A percentile compares a stretch with the other conserved stretches of the same genome.
Evolutionary conservation across 495 filamentous ascomycete genomes (phyloP).

Genomic region (Tuber umbilicatum): DNA sequence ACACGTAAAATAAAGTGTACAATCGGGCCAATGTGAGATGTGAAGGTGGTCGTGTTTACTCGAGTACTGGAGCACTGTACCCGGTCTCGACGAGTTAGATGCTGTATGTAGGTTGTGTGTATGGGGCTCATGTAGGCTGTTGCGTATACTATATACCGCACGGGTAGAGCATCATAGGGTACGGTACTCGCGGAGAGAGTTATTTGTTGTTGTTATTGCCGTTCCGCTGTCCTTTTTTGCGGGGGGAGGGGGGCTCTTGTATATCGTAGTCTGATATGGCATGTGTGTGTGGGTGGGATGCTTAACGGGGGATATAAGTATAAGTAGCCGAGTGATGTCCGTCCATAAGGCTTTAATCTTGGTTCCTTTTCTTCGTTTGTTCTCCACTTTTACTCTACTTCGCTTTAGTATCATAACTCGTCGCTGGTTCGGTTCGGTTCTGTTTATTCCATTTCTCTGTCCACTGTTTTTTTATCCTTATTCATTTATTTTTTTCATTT

Average conservation of each 20-base stretch:
- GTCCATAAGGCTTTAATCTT: background rate
- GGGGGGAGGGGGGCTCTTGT: background rate
- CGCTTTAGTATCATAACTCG: background rate
- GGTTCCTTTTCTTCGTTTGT: background rate
- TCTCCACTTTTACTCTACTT: background rate
- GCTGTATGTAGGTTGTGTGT: background rate
- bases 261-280: no score
- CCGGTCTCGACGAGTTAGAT: background rate
- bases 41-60: background rate
- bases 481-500: background rate
- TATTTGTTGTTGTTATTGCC: background rate
- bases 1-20: background rate
- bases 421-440: background rate
- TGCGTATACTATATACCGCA: background rate
- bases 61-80: background rate
- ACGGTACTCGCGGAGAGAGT: background rate
- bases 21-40: slow-evolving; percentile 3
- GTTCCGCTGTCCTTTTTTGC: background rate
- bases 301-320: background rate
- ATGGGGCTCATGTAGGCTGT: background rate
- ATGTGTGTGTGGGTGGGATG: background rate
- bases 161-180: background rate
- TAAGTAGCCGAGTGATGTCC: background rate
- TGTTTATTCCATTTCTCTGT: background rate
- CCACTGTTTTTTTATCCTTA: background rate